Conservation (phyloP, 352 stramenopile genomes). For the Globisporangium nunn region DNA sequence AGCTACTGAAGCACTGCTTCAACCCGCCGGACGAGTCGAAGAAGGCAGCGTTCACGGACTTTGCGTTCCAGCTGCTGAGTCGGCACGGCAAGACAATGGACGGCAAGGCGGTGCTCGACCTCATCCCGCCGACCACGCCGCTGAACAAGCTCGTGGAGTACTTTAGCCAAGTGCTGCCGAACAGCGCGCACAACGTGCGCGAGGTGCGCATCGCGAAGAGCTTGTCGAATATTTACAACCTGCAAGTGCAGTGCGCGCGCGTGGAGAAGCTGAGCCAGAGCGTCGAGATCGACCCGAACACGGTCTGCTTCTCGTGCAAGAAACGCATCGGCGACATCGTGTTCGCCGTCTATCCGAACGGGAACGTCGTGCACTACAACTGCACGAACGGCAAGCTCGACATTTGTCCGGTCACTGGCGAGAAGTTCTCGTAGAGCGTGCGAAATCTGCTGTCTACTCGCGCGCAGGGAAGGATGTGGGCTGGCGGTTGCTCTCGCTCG, state of each 20-base stretch:
- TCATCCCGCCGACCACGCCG: conserved; percentile 63
- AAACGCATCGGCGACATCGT: conserved; percentile 87
- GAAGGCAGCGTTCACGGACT: conserved; percentile 72
- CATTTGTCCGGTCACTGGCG: conserved; percentile 71
- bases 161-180: conserved; percentile 70
- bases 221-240: conserved; percentile 86
- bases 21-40: conserved; percentile 74
- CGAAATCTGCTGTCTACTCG: neutral
- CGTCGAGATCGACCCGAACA: conserved; percentile 79
- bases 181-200: conserved; percentile 78
- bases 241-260: conserved; percentile 83
- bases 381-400: conserved; percentile 82
- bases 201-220: conserved; percentile 77
- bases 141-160: conserved; percentile 81
- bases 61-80: conserved; percentile 65
- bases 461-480: neutral
- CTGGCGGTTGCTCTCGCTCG: neutral
- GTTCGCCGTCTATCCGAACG: conserved; percentile 83
- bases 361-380: conserved; percentile 85
- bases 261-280: conserved; percentile 72
- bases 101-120: conserved; percentile 51
- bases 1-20: conserved; percentile 79
- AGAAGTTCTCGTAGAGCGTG: conserved; percentile 61
- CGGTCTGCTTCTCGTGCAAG: conserved; percentile 71
- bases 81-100: conserved; percentile 78